Evolutionary conservation across 2,329 filamentous ascomycete species (phyloP).

Genomic region (Alternaria angustiovoidea): DNA sequence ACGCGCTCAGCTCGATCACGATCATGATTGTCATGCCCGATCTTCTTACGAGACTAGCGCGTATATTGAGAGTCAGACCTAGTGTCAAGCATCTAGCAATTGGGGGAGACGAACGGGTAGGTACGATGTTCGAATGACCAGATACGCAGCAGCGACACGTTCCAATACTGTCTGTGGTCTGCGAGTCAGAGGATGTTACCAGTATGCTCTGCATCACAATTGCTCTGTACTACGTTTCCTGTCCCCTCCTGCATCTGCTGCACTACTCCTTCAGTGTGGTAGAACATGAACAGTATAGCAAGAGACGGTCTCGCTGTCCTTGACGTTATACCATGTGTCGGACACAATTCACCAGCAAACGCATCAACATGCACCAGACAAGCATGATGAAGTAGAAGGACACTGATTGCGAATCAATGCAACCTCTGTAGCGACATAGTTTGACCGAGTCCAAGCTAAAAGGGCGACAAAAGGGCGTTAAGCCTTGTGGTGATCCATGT

Average conservation of each 20-base stretch:
- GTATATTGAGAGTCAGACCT: neutral
- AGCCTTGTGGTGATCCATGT: neutral
- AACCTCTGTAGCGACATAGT: neutral
- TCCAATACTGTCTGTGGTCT: neutral
- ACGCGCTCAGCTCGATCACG: neutral
- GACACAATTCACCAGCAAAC: neutral
- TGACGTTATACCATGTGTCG: neutral
- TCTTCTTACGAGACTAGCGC: neutral
- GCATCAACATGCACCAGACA: neutral
- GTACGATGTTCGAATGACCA: neutral
- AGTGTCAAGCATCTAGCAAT: neutral
- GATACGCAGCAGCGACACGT: neutral
- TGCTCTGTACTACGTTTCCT: neutral
- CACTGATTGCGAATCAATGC: neutral
- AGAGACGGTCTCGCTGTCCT: neutral
- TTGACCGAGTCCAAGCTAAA: neutral
- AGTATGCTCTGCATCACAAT: neutral
- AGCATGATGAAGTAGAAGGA: neutral
- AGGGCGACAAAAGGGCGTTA: constrained; percentile 16
- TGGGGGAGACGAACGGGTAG: neutral
- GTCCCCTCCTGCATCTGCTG: neutral
- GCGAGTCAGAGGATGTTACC: neutral
- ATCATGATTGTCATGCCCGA: neutral
- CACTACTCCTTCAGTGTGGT: neutral
- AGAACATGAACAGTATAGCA: neutral